Conservation (phyloP, 768 basidiomycete species). For the Boletus pseudo-olivaceus region DNA sequence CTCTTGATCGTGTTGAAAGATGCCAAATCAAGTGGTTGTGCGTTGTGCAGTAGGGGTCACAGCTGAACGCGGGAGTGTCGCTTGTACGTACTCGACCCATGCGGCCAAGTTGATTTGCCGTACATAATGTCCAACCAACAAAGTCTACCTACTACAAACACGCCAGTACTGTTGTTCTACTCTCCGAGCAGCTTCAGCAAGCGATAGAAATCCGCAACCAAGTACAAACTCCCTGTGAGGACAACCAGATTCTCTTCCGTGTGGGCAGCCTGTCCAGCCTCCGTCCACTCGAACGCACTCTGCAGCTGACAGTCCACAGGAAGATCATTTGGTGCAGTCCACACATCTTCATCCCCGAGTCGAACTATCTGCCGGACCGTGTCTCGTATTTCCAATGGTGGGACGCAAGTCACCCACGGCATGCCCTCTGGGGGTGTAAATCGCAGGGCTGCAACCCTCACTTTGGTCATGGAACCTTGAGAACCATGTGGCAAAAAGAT, state of each 20-base stretch:
- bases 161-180: not conserved
- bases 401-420: conserved; percentile 85
- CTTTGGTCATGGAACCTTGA: conserved; percentile 26
- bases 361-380: conserved; percentile 44
- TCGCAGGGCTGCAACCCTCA: conserved; percentile 50
- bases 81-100: not conserved
- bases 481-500: conserved; percentile 48
- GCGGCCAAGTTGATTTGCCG: not conserved
- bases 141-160: no score
- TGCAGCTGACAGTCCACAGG: conserved; percentile 35
- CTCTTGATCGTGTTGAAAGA: conserved; percentile 13
- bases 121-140: not conserved
- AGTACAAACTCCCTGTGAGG: conserved; percentile 88
- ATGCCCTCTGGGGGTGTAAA: conserved; percentile 85
- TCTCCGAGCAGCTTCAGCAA: conserved; percentile 25
- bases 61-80: not conserved
- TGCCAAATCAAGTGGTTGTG: not conserved
- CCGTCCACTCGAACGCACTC: conserved; percentile 50
- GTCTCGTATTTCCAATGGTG: conserved; percentile 46
- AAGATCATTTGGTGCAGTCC: conserved; percentile 36
- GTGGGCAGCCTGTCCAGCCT: conserved; percentile 5
- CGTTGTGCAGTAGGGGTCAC: conserved; percentile 2
- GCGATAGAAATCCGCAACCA: conserved; percentile 91
- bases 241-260: conserved; percentile 50
- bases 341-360: conserved; percentile 39